Conservation (phyloP, 208 protist genomes). For the Baffinella frigidus region DNA sequence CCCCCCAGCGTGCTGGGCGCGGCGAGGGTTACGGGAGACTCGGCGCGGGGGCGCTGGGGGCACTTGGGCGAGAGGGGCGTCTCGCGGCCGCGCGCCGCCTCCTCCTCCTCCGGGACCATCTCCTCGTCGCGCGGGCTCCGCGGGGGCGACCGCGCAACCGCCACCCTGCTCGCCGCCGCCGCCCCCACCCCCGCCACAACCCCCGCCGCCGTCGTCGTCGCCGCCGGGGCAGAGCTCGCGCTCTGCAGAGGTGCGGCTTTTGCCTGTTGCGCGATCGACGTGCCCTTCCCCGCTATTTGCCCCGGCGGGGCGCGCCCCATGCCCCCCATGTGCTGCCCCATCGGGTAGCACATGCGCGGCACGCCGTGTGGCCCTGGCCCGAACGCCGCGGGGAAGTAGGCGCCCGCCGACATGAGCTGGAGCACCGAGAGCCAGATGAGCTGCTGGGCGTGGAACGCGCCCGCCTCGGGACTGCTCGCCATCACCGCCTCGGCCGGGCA, state of each 20-base stretch:
- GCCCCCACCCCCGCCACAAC: not conserved
- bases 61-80: not conserved
- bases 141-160: not conserved
- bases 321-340: too few species aligned
- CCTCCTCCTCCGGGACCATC: not conserved
- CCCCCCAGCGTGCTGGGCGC: too few species aligned
- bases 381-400: too few species aligned
- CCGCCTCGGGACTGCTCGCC: not conserved
- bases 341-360: too few species aligned
- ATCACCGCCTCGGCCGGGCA: not conserved
- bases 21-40: too few species aligned
- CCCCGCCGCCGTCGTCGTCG: not conserved
- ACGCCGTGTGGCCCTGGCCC: too few species aligned
- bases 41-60: too few species aligned
- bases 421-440: not conserved
- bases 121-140: not conserved
- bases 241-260: too few species aligned
- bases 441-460: not conserved
- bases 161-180: not conserved
- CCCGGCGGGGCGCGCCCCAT: too few species aligned
- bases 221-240: not conserved
- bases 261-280: too few species aligned
- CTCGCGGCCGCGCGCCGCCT: not conserved
- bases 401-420: too few species aligned
- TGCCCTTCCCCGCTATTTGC: too few species aligned